Base-by-base conservation (phyloP, 257 asterid genomes). In the Misopates orontium region DNA sequence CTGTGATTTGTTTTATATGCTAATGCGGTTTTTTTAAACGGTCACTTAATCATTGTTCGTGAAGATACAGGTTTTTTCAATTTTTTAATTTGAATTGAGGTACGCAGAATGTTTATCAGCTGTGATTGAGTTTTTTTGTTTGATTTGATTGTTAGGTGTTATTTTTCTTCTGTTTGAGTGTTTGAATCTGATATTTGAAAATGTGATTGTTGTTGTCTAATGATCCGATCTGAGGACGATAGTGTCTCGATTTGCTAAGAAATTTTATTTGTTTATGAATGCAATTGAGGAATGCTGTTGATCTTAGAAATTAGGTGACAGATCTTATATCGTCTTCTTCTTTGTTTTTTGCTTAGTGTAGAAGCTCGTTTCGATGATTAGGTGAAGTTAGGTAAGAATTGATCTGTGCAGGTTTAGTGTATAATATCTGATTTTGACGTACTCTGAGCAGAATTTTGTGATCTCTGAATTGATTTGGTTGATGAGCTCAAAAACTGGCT, bases 261-360 rank as follows among this genome's bases (percentile, higher is more conserved):
- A n/a, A 55, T 56, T 18, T 56, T 17, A 5, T 28, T 56, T n/a
- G 14, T 57, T 31, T 17, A 8, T 17, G 48, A 17, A 13, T 58
- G 24, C 12, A 48, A 58, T 6, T 42, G 48, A 32, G 24, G 19
- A 57, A 28, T 57, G 5, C 4, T 10, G 14, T 12, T 18, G 62
- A 25, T 28, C 23, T 18, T 31, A 19, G 44, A 56, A 56, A 28
- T 65, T 24, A 45, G 21, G 58, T 39, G 16, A 56, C 61, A 24
- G 74, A 70, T 67, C 62, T 61, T 66, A 68, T 59, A n/a, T n/a
- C n/a, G n/a, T n/a, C n/a, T 57, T 47, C 59, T 22, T 56, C 18
- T 40, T 52, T 36, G 24, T 20, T 7, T 51, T 20, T 47, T 1
- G 8, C 59, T 4, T 57, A 42, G 25, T 9, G 0, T 28, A 32